A percentile compares a stretch with the other conserved stretches of the same genome.
Evolutionary conservation across 805 yeast genomes (phyloP).

Genomic region (Teunomyces pallodes): DNA sequence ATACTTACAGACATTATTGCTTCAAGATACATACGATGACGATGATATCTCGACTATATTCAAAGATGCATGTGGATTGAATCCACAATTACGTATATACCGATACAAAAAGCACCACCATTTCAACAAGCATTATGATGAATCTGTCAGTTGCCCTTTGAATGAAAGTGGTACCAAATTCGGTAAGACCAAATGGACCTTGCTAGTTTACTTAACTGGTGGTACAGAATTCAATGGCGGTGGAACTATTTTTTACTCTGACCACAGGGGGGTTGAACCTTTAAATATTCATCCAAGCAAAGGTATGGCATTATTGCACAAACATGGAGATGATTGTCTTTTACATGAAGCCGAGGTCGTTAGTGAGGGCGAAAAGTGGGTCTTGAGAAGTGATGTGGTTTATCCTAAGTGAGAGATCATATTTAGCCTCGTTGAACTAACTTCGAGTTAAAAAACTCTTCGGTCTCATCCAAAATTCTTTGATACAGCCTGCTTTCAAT

Average conservation of each 20-base stretch:
- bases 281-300: constrained; percentile 44
- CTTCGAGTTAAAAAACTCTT: constrained; percentile 26
- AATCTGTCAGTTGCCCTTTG: constrained; percentile 40
- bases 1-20: constrained; percentile 32
- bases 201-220: constrained; percentile 56
- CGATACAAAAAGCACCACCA: constrained; percentile 56
- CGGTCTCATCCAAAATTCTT: constrained; percentile 19
- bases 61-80: constrained; percentile 44
- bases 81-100: constrained; percentile 56
- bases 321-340: constrained; percentile 65
- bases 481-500: constrained; percentile 8
- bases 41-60: constrained; percentile 29
- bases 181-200: constrained; percentile 57
- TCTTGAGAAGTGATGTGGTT: constrained; percentile 57
- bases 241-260: constrained; percentile 52
- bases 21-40: constrained; percentile 26
- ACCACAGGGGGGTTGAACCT: constrained; percentile 17
- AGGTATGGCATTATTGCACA: constrained; percentile 61
- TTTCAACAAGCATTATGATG: constrained; percentile 63
- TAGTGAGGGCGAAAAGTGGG: constrained; percentile 56
- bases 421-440: constrained; percentile 5
- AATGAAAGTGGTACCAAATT: constrained; percentile 18
- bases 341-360: constrained; percentile 58
- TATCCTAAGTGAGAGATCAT: constrained; percentile 8
- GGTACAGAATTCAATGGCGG: constrained; percentile 58